Evolutionary conservation across 352 stramenopile species (phyloP), one percentile per base, ranked within the genome.

Genomic region (Globisporangium cylindrosporum): DNA sequence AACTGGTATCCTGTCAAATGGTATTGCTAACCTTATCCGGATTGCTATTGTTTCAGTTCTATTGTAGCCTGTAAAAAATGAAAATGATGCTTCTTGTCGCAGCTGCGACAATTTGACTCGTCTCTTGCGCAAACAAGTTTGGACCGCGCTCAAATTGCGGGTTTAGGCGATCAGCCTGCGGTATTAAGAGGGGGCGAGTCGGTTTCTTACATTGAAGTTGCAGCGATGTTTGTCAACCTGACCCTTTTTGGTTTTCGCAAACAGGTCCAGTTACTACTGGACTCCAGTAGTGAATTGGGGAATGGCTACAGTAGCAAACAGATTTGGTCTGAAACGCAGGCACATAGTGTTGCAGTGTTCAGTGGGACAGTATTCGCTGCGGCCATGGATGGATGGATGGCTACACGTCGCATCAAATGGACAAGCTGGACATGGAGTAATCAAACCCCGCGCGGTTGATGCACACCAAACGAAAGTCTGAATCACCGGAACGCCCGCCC

Each of bases 91-190:
- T 4, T 12, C 18, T 51, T 51, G 43, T 49, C 34, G 9, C 36
- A 62, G 57, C 57, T 62, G 57, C 57, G 57, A 62, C 32, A 49
- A 22, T 18, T 20, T 62, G 57, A 22, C 57, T 62, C 57, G 57
- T 62, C 57, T 62, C 57, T 51, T 62, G 57, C 57, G n/a, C 57
- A 62, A 24, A 51, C 41, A 49, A n/a, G 41, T 49, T 49, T n/a
- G 41, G 41, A n/a, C 4, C 1, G 41, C 15, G 14, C 41, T 49
- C 41, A 49, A 49, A n/a, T 49, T n/a, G 41, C 41, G 41, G 15
- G 15, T n/a, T n/a, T 49, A 49, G 20, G 15, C 5, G 15, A 22
- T 3, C 41, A n/a, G 7, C 0, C 2, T 49, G 15, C 41, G 41
- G 41, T 49, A 49, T 49, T 49, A 49, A 49, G 41, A 49, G 41